Percentiles rank a stretch among this genome's conserved stretches.
Evolutionary conservation across 1,284 basidiomycete species (phyloP).

Genomic region (Amylostereum chailletii): DNA sequence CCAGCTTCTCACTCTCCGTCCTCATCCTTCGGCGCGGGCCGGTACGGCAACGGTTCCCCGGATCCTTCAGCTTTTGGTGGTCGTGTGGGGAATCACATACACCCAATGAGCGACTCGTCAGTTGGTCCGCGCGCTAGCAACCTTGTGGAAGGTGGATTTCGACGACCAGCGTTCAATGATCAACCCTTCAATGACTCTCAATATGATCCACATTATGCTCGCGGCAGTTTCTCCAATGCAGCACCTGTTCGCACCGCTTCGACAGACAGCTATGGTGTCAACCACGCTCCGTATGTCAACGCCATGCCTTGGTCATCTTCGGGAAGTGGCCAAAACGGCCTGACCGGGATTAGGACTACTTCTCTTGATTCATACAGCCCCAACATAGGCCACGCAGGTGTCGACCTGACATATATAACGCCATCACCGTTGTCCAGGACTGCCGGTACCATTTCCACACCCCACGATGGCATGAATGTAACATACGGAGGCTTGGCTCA

Average conservation of each 20-base stretch:
- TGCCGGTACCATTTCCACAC: too few relatives aligned
- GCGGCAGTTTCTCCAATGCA: conserved; percentile 4
- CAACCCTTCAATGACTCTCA: conserved; percentile 9
- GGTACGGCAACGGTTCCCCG: conserved; percentile 58
- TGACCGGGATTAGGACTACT: not conserved
- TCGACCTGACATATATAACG: too few relatives aligned
- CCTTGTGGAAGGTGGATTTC: conserved; percentile 14
- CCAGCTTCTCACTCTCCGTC: conserved; percentile 57
- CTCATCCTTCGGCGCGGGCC: conserved; percentile 55
- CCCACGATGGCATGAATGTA: too few relatives aligned
- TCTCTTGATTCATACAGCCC: not conserved
- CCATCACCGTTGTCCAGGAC: too few relatives aligned
- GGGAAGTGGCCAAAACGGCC: not conserved
- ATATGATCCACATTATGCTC: conserved; percentile 8
- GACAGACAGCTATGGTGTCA: conserved; percentile 33
- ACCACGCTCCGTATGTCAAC: not conserved
- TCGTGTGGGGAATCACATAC: conserved; percentile 30
- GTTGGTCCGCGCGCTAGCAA: conserved; percentile 19
- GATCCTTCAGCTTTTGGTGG: conserved; percentile 52
- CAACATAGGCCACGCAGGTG: too few relatives aligned
- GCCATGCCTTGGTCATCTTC: not conserved
- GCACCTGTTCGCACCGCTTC: conserved; percentile 24
- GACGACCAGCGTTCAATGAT: conserved; percentile 3
- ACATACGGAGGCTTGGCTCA: too few relatives aligned
- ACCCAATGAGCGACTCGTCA: conserved; percentile 26